Evolutionary conservation across 23 red algal genomes (phyloP), one percentile per base, ranked within the genome.

Genomic region (Gracilaria gracilis): DNA sequence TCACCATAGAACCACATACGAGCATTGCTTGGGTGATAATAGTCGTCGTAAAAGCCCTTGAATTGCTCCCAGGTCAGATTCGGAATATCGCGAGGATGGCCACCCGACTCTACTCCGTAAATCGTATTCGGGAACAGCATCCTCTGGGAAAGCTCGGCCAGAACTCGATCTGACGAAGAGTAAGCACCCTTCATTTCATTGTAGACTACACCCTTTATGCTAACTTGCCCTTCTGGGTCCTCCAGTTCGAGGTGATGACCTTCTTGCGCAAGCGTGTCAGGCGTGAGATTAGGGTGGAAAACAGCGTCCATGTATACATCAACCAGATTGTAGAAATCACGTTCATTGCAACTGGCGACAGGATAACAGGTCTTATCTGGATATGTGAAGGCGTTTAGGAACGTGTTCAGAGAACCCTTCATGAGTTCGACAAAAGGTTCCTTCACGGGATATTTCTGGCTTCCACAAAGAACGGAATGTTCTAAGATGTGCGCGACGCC

Each of bases 371-470:
- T 98, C 88, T 95, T 95, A 64, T 95, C 97, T 33, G 97, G 93
- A 78, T 82, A 95, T 9, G 97, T 98, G 27, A 98, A 89, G 19
- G 97, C 97, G 40, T 98, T 98, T 25, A 98, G 85, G 67, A 98
- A 98, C 4, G 97, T 98, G 51, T 98, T 95, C 21, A 98, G 81
- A 1, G 97, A 98, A 11, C 83, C 75, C 32, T 95, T 95, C 51
- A 98, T 94, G 59, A 98, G 91, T 74, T 98, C 97, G 44, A 98
- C 97, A 65, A 98, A 98, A 21, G 97, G 97, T 85, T 98, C 97
- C 55, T 98, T 98, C 33, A 98, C 97, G 21, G 97, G 97, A 70
- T 98, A 98, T 86, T 98, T 98, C 25, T 91, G 79, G 35, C 84
- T 92, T 20, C 97, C 97, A 75, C 97, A 98, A 37, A 98, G 84